Evolutionary conservation across 1,284 basidiomycete genomes (phyloP).

Genomic region (Trametes pubescens): DNA sequence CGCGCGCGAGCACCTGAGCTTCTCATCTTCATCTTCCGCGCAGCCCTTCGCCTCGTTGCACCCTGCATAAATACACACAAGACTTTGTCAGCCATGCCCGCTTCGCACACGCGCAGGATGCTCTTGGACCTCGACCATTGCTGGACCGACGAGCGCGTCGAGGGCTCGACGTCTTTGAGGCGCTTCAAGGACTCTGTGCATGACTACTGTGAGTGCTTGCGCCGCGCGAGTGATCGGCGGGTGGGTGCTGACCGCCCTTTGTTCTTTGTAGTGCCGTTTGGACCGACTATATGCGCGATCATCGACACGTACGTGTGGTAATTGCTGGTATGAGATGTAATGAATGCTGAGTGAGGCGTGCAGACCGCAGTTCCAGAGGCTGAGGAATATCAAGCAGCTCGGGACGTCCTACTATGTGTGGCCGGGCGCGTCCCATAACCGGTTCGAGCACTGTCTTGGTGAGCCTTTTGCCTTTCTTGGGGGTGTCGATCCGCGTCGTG

Average conservation of each 20-base stretch:
- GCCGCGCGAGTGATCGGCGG: not conserved
- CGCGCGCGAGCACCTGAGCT: not conserved
- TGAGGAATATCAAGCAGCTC: slow-evolving; percentile 79
- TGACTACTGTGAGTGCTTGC: slow-evolving; percentile 51
- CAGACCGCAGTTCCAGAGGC: slow-evolving; percentile 78
- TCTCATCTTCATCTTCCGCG: slow-evolving; percentile 11
- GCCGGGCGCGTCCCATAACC: slow-evolving; percentile 77
- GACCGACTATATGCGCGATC: slow-evolving; percentile 47
- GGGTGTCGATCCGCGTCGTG: not conserved
- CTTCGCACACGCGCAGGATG: slow-evolving; percentile 20
- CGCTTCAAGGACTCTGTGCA: slow-evolving; percentile 45
- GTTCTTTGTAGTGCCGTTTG: slow-evolving; percentile 45
- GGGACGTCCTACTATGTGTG: slow-evolving; percentile 80
- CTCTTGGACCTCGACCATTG: slow-evolving; percentile 30
- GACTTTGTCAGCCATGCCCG: slow-evolving; percentile 2
- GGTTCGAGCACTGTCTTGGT: slow-evolving; percentile 85
- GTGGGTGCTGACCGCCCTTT: slow-evolving; percentile 1
- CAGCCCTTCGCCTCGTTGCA: slow-evolving; percentile 13
- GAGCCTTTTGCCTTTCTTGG: slow-evolving; percentile 28
- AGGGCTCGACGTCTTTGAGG: slow-evolving; percentile 25
- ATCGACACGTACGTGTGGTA: slow-evolving; percentile 51
- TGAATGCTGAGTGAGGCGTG: slow-evolving; percentile 3
- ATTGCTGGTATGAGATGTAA: not conserved
- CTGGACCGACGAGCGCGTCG: slow-evolving; percentile 13
- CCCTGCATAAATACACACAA: not conserved